Conservation (phyloP, 306 rosid species). For the Inga laurina region DNA sequence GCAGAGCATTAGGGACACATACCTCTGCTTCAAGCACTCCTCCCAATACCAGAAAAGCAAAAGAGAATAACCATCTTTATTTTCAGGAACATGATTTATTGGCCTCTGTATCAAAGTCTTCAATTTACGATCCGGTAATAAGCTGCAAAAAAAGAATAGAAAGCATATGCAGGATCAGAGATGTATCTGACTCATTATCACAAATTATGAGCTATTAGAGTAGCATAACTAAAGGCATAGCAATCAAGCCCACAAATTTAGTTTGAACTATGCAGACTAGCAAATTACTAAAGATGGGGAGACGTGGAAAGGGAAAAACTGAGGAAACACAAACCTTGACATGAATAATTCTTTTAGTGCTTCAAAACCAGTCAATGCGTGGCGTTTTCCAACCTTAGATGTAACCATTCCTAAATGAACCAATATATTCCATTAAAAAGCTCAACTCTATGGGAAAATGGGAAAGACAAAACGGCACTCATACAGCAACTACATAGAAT, state of each 20-base stretch:
- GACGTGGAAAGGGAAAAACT: neutral
- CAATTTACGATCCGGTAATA: constrained; percentile 88
- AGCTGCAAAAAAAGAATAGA: constrained; percentile 47
- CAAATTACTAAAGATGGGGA: neutral
- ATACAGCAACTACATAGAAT: neutral
- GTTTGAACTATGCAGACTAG: neutral
- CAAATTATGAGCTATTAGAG: neutral
- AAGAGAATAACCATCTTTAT: constrained; percentile 89
- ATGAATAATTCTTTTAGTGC: constrained; percentile 82
- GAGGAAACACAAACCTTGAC: constrained; percentile 56
- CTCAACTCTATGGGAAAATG: neutral
- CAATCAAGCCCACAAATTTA: neutral
- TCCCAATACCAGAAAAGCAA: constrained; percentile 95
- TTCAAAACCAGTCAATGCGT: constrained; percentile 90
- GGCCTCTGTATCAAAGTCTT: constrained; percentile 79
- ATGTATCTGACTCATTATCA: constrained; percentile 12
- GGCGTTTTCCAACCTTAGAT: constrained; percentile 96
- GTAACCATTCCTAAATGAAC: constrained; percentile 85
- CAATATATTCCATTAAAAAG: constrained; percentile 21
- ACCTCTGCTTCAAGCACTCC: constrained; percentile 97
- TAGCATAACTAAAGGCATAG: neutral
- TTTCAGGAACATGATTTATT: constrained; percentile 68
- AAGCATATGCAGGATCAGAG: neutral
- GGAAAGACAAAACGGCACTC: constrained; percentile 4
- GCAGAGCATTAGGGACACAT: constrained; percentile 16